phyloP scores from a whole-genome alignment of 345 rosid species.

The Brassica juncea region DNA sequence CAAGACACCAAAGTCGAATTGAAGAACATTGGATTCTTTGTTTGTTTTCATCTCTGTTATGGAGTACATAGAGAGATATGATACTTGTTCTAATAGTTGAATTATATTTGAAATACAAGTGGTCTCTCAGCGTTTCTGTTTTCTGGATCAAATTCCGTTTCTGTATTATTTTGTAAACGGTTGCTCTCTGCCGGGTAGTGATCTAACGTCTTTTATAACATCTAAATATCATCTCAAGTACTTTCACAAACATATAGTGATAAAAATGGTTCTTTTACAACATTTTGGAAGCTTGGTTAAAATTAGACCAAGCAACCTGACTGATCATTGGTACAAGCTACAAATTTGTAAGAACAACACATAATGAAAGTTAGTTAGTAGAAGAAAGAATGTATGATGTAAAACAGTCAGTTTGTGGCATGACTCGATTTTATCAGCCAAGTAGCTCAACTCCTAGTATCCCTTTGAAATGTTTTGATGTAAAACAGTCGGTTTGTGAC shows the following conservation, averaged over 20 bases:
- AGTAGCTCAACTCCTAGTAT: constrained; percentile 52
- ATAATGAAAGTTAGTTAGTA: constrained; percentile 9
- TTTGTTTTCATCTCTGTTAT: constrained; percentile 15
- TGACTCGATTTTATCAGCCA: constrained; percentile 45
- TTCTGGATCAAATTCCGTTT: neutral
- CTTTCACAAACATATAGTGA: neutral
- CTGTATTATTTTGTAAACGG: neutral
- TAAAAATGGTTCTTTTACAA: constrained; percentile 1
- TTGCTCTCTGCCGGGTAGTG: neutral
- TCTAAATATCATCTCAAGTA: neutral
- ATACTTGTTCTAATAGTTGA: constrained; percentile 4
- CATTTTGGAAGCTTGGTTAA: constrained; percentile 21
- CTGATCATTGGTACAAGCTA: neutral
- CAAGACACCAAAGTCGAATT: constrained; percentile 55
- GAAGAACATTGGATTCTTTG: constrained; percentile 2
- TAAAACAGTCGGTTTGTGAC: constrained; percentile 35
- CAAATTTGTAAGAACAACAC: neutral
- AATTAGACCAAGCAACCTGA: constrained; percentile 18
- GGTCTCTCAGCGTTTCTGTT: neutral
- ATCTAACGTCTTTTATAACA: neutral
- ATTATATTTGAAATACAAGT: neutral
- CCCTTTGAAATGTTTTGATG: constrained; percentile 36
- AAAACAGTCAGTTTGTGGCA: constrained; percentile 2
- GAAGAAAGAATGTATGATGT: constrained; percentile 20
- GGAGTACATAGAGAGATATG: constrained; percentile 6